Evolutionary conservation across 495 filamentous ascomycete species (phyloP), one percentile per base, ranked within the genome.

Genomic region (Evansstolkia leycettana): DNA sequence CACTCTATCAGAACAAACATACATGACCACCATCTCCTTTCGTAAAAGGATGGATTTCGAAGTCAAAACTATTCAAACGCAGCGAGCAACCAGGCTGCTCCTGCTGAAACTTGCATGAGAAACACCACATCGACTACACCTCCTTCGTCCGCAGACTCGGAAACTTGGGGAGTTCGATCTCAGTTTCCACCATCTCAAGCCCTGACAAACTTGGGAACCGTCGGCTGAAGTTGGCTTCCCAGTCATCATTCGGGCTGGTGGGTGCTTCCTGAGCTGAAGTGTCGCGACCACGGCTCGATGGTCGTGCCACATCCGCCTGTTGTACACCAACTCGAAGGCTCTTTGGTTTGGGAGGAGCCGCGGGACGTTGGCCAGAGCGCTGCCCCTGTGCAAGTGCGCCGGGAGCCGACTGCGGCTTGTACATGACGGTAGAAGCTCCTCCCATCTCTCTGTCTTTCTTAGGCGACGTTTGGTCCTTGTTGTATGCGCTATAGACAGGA

Each of bases 131-230:
- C 11, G 5, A 27, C 37, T 59, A 67, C 40, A 67, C 59, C 41
- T 67, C 61, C 38, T 54, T 56, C 0, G 62, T 67, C 36, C 57
- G 47, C 32, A 67, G 40, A 31, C 52, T 57, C 9, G 57, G 40
- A 13, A 60, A 44, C 30, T 57, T 59, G 11, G 63, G 54, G 19
- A 60, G 45, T 44, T 72, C 64, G 31, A 76, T 71, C 49, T 78
- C 82, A 43, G 71, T 75, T 51, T 79, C 85, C 19, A 84, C 80
- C 77, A 92, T 83, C 64, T 93, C 86, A 31, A 93, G 65, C 1
- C 80, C 75, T 15, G 72, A 75, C 16, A 94, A 63, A 47, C 76
- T 85, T 1, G 87, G 87, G 53, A 83, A 94, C 29, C 83, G 65
- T 55, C 81, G 80, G 44, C 76, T 78, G 49, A 94, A 94, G 52